Base-by-base conservation (phyloP, 352 stramenopile species). In the Globisporangium iwayamae region DNA sequence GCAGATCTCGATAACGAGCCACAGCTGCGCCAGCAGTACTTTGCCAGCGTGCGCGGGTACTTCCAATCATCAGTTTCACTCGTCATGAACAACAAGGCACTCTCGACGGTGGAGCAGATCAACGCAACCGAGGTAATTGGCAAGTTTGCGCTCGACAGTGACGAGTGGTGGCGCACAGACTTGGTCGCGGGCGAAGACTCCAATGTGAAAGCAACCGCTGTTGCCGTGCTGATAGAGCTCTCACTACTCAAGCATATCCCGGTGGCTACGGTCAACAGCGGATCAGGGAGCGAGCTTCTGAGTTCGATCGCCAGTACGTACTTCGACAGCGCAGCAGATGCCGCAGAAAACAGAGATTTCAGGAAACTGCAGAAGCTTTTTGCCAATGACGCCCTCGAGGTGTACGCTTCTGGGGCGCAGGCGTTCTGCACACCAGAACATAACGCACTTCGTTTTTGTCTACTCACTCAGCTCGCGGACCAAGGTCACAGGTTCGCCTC, bases 201-300 rank as follows among this genome's bases (percentile, higher is more conserved):
- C 11, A 4, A 41, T 16, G 36, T 41, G 10, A 41, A 41, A 41
- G 36, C 9, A 41, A 41, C 32, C 22, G 48, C 30, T 18, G 25
- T 25, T 8, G 32, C 25, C 6, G 48, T 55, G 48, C 48, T 55
- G 5, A 55, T 25, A 10, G 48, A 55, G 14, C 48, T 55, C 25
- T 22, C 48, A 22, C 25, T 55, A 5, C 48, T 55, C 13, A 55
- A 55, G 16, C 48, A 55, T 16, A 22, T 55, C n/a, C 48, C 48
- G 9, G 48, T 4, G 13, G 7, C 5, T 22, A 20, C 13, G 14
- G 9, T 14, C 14, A 38, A 7, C 14, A 38, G n/a, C 48, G 48
- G 11, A 9, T 18, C 48, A 20, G 25, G 48, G 11, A 30, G 6
- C 10, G 48, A 38, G 25, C 25, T 55, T 18, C 2, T 38, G 11